These are phyloP conservation scores for Amauroascus niger DNA, from an alignment of 2,329 filamentous ascomycete genomes.

Conservation along the genomic window DNA sequence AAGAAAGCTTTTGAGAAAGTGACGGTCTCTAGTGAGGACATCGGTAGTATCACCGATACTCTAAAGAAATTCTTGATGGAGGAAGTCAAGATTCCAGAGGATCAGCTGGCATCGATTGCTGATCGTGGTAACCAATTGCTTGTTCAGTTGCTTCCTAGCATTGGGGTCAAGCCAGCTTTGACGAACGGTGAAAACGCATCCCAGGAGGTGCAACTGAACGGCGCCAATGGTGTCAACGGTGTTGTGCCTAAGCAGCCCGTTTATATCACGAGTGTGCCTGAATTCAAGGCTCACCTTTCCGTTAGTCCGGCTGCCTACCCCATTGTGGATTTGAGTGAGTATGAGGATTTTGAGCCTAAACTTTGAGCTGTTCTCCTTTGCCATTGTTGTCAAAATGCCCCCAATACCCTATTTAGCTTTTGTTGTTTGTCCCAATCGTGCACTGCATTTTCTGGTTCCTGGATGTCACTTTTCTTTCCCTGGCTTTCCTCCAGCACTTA, in stretches of 20 bases:
- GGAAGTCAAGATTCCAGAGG: conserved; percentile 41
- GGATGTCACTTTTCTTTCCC: not conserved
- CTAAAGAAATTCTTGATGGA: conserved; percentile 45
- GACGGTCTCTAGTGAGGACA: conserved; percentile 39
- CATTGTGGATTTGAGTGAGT: conserved; percentile 67
- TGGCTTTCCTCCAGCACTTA: not conserved
- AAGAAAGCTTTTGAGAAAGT: conserved; percentile 38
- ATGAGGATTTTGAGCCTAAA: conserved; percentile 77
- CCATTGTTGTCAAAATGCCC: not conserved
- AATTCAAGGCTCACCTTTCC: conserved; percentile 66
- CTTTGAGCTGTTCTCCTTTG: conserved; percentile 43
- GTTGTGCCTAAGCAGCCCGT: conserved; percentile 37
- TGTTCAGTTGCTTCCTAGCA: conserved; percentile 38
- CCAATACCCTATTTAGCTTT: not conserved
- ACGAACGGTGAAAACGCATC: conserved; percentile 31
- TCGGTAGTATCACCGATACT: conserved; percentile 42
- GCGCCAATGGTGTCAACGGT: conserved; percentile 20
- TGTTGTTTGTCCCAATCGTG: not conserved
- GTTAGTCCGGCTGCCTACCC: conserved; percentile 64
- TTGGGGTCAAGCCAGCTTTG: conserved; percentile 36
- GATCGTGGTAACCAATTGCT: conserved; percentile 44
- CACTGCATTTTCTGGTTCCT: not conserved
- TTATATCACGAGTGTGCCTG: conserved; percentile 66
- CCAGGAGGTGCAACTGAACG: conserved; percentile 27
- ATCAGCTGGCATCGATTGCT: conserved; percentile 42